Percentiles rank a stretch among this genome's conserved stretches.
These are phyloP conservation scores for Monilinia polystroma DNA, from an alignment of 2,329 filamentous ascomycete species.

Conservation along the genomic window DNA sequence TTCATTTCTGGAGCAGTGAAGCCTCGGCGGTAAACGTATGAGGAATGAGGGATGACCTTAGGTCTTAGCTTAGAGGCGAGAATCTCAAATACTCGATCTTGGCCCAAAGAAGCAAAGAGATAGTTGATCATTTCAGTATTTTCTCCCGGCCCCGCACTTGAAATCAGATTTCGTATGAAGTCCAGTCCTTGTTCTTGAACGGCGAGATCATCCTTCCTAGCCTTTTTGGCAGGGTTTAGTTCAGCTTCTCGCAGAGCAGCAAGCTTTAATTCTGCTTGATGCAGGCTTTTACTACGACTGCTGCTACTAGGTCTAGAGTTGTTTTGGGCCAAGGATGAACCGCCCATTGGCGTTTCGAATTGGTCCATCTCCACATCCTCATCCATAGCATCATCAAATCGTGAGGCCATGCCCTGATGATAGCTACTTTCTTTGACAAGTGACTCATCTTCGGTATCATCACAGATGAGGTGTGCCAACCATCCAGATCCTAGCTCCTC, in stretches of 20 bases:
- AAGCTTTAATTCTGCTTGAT: slow-evolving; percentile 52
- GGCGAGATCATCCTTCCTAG: slow-evolving; percentile 73
- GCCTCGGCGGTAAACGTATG: slow-evolving; percentile 45
- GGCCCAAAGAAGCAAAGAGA: slow-evolving; percentile 72
- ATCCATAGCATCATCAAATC: slow-evolving; percentile 48
- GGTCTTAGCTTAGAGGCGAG: slow-evolving; percentile 74
- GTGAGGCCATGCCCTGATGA: slow-evolving; percentile 26
- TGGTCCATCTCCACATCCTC: slow-evolving; percentile 59
- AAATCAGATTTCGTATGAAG: slow-evolving; percentile 86
- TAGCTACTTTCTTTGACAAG: slow-evolving; percentile 41
- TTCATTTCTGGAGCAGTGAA: slow-evolving; percentile 46
- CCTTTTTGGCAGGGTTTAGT: slow-evolving; percentile 63
- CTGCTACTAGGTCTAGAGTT: slow-evolving; percentile 35
- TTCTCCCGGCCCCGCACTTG: slow-evolving; percentile 49
- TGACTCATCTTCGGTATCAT: slow-evolving; percentile 56
- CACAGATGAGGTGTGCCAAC: slow-evolving; percentile 75
- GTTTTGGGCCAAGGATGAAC: slow-evolving; percentile 28
- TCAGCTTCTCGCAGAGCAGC: slow-evolving; percentile 62
- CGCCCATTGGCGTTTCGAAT: slow-evolving; percentile 42
- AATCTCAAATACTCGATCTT: slow-evolving; percentile 77
- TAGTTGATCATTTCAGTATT: slow-evolving; percentile 79
- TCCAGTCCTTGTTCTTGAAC: slow-evolving; percentile 91
- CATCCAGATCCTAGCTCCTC: slow-evolving; percentile 75
- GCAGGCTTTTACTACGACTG: slow-evolving; percentile 42
- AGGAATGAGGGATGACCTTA: slow-evolving; percentile 52